Percentiles rank a stretch among this genome's conserved stretches.
Conservation (phyloP, 2,329 filamentous ascomycete species). For the Trichocomaceae sp. region DNA sequence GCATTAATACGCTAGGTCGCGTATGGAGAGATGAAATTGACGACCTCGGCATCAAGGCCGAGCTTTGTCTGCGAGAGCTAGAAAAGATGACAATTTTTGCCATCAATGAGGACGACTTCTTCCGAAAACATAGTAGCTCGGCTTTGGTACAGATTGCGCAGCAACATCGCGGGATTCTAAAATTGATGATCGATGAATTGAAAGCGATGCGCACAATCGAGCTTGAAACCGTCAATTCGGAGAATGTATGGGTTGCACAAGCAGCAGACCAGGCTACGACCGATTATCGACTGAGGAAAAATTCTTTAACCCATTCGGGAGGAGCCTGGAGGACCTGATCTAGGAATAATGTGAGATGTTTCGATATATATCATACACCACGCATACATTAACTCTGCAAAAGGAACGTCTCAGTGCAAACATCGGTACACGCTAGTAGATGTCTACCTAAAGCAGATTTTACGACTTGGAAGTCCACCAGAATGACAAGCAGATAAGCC, state of each 20-base stretch:
- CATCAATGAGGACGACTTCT: slow-evolving; percentile 21
- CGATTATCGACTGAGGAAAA: background rate
- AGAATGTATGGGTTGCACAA: slow-evolving; percentile 28
- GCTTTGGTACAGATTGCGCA: slow-evolving; percentile 27
- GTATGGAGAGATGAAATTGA: slow-evolving; percentile 31
- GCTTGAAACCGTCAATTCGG: slow-evolving; percentile 26
- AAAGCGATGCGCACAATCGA: slow-evolving; percentile 31
- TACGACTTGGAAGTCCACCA: too few relatives aligned
- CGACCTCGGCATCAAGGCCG: slow-evolving; percentile 27
- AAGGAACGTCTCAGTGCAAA: too few relatives aligned
- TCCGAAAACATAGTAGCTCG: background rate
- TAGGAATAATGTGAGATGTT: too few relatives aligned
- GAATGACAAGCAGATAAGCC: too few relatives aligned
- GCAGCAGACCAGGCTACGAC: slow-evolving; percentile 19
- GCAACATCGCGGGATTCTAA: slow-evolving; percentile 25
- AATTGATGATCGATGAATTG: slow-evolving; percentile 34
- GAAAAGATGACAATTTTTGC: slow-evolving; percentile 32
- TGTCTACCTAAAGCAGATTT: too few relatives aligned
- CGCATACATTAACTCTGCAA: too few relatives aligned
- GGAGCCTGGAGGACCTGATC: background rate
- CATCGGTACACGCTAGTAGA: too few relatives aligned
- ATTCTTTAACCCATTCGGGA: background rate
- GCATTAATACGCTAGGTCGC: slow-evolving; percentile 30
- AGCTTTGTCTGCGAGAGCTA: slow-evolving; percentile 30
- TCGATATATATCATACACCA: too few relatives aligned